Conservation (phyloP, 169 alveolate genomes). For the Eimeria acervulina region DNA sequence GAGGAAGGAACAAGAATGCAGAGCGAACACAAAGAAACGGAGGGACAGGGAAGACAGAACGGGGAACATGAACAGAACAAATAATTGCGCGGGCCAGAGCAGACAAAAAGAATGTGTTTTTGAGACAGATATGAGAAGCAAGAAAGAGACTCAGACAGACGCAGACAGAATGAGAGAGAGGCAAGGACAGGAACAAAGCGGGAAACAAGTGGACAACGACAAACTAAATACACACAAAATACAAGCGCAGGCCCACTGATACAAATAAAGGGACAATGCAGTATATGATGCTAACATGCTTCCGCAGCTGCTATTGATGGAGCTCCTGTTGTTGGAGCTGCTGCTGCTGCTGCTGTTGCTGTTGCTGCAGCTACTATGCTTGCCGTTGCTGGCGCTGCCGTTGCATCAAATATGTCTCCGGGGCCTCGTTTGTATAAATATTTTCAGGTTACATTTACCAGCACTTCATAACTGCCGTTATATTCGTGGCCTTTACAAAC, state of each 20-base stretch:
- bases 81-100: neutral
- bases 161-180: no score
- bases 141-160: neutral
- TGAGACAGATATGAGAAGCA: neutral
- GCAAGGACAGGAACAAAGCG: neutral
- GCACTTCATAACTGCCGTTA: conserved; percentile 74
- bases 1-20: neutral
- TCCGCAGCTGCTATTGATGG: no score
- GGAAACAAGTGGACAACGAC: neutral
- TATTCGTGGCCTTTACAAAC: conserved; percentile 71
- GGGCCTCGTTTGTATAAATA: neutral
- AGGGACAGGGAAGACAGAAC: neutral
- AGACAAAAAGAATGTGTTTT: neutral
- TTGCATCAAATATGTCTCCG: neutral
- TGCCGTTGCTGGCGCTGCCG: neutral
- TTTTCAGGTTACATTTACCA: conserved; percentile 75
- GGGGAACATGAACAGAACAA: neutral
- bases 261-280: neutral
- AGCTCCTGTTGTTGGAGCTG: no score
- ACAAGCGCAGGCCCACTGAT: neutral
- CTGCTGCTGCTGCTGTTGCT: neutral
- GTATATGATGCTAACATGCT: neutral
- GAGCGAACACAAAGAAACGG: neutral
- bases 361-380: neutral
- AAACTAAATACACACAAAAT: neutral